Evolutionary conservation across 1,139 yeast species (phyloP).

Genomic region (Scheffersomyces parashehatae): DNA sequence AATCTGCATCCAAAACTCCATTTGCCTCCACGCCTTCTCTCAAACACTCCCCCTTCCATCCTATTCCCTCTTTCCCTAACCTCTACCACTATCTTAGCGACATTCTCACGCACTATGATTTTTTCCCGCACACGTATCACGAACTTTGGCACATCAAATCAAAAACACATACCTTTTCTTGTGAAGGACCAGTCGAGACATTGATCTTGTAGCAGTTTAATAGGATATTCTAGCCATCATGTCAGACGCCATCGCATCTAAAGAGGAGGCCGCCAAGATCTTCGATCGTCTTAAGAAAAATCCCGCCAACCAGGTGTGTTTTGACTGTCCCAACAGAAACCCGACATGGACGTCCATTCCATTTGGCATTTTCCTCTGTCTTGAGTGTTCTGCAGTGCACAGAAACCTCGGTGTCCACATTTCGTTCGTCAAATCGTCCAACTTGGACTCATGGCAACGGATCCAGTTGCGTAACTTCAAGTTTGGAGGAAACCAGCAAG

Average conservation of each 20-base stretch:
- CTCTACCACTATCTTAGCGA: no score
- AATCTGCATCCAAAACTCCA: no score
- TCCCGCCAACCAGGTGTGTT: constrained; percentile 81
- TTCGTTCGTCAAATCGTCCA: constrained; percentile 78
- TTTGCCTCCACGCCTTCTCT: no score
- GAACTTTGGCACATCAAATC: no score
- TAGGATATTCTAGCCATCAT: background rate
- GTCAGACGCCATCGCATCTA: constrained; percentile 44
- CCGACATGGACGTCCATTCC: constrained; percentile 57
- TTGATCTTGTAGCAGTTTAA: no score
- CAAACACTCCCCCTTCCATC: no score
- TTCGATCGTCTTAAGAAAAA: constrained; percentile 61
- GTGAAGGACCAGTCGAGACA: no score
- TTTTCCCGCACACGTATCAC: no score
- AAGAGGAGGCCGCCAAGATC: constrained; percentile 61
- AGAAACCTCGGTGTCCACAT: constrained; percentile 53
- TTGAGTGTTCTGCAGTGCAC: constrained; percentile 52
- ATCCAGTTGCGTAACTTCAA: constrained; percentile 87
- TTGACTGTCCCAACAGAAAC: constrained; percentile 54
- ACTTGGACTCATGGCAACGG: constrained; percentile 87
- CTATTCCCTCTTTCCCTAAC: no score
- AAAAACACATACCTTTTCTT: no score
- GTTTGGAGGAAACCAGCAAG: constrained; percentile 87
- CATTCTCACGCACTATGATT: no score
- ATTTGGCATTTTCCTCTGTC: constrained; percentile 48